These are phyloP conservation scores for Umbellularia californica DNA, from an alignment of 164 flowering plant genomes.

Conservation along the genomic window DNA sequence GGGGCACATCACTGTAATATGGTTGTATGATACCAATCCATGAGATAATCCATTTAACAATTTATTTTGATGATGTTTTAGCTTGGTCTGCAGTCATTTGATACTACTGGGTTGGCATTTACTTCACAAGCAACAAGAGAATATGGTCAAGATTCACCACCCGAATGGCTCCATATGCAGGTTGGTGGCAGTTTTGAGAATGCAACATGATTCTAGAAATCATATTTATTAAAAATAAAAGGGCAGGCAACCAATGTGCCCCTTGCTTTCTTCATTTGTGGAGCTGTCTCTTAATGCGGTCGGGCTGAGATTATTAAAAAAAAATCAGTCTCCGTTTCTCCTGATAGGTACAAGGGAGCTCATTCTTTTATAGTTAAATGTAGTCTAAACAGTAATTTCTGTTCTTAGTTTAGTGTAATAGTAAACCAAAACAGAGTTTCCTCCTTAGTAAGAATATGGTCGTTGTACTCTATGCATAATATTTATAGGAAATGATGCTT, in stretches of 20 bases:
- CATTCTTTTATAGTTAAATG: constrained; percentile 14
- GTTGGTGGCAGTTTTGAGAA: constrained; percentile 67
- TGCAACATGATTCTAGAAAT: constrained; percentile 29
- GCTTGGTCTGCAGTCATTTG: constrained; percentile 52
- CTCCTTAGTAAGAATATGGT: neutral
- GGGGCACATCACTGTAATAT: too few species aligned
- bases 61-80: constrained; percentile 17
- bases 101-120: constrained; percentile 44
- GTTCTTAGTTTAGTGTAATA: neutral
- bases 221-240: neutral
- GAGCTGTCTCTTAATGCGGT: constrained; percentile 14
- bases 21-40: too few species aligned
- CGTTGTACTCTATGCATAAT: neutral
- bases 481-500: constrained; percentile 3
- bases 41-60: neutral
- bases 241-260: constrained; percentile 4
- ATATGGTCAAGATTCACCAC: constrained; percentile 44
- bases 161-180: constrained; percentile 91
- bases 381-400: neutral
- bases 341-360: constrained; percentile 13
- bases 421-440: neutral
- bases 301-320: neutral
- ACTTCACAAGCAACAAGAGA: constrained; percentile 54
- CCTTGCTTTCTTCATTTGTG: constrained; percentile 31
- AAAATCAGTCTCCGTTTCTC: constrained; percentile 18